These are phyloP conservation scores for Starmerella riodocensis DNA, from an alignment of 805 yeast genomes.

Conservation along the genomic window DNA sequence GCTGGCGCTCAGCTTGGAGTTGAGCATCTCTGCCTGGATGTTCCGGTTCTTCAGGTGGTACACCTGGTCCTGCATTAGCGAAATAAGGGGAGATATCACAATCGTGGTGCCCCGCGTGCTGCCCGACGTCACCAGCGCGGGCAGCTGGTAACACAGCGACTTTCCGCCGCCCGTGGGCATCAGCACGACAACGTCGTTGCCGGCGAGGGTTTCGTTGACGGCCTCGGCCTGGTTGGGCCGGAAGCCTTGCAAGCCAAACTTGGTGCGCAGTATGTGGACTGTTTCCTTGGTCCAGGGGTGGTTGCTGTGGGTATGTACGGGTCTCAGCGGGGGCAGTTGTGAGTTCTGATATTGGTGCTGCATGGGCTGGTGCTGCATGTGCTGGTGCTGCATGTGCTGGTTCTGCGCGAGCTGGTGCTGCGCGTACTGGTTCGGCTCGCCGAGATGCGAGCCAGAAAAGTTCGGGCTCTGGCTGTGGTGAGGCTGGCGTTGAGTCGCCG, in stretches of 20 bases:
- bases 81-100: constrained; percentile 86
- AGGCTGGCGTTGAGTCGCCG: no score
- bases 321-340: no score
- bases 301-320: no score
- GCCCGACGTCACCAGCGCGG: constrained; percentile 72
- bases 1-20: constrained; percentile 53
- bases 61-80: constrained; percentile 96
- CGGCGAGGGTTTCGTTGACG: constrained; percentile 56
- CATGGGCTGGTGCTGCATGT: no score
- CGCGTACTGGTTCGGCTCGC: no score
- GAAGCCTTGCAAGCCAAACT: constrained; percentile 54
- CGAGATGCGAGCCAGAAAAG: no score
- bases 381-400: no score
- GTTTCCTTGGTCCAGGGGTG: constrained; percentile 61
- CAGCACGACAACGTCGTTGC: constrained; percentile 80
- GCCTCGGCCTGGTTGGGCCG: constrained; percentile 81
- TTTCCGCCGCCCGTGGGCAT: constrained; percentile 99
- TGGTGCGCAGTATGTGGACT: constrained; percentile 38
- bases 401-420: no score
- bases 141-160: constrained; percentile 87
- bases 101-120: constrained; percentile 71
- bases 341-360: no score
- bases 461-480: no score
- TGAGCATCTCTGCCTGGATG: constrained; percentile 77
- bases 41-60: constrained; percentile 54